Conservation (phyloP, 148 eudicot genomes). For the Gaultheria prostrata region DNA sequence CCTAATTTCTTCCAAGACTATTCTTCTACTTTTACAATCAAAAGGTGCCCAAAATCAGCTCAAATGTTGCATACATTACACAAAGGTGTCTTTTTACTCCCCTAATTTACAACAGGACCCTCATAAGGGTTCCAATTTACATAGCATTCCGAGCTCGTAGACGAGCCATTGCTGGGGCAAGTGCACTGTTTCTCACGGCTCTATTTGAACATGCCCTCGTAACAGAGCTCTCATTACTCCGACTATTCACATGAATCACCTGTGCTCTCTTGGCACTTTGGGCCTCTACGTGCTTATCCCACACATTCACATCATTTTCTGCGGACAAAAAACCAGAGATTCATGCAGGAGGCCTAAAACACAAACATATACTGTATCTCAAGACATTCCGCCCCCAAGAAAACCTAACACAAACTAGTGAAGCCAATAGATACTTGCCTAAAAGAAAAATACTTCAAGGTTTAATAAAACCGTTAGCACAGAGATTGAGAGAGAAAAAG, state of each 20-base stretch:
- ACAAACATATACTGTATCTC: conserved; percentile 1
- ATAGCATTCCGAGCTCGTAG: conserved; percentile 44
- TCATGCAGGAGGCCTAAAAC: conserved; percentile 1
- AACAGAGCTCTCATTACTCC: conserved; percentile 41
- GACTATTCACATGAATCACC: conserved; percentile 39
- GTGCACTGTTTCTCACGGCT: conserved; percentile 53
- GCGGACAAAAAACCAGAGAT: conserved; percentile 2
- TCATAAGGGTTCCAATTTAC: not conserved
- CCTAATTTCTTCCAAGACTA: not conserved
- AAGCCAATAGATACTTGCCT: not conserved
- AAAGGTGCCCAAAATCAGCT: not conserved
- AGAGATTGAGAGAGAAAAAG: not conserved
- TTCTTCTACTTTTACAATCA: not conserved
- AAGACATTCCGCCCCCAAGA: not conserved
- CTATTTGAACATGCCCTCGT: conserved; percentile 54
- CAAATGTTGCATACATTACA: conserved; percentile 2
- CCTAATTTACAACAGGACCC: not conserved
- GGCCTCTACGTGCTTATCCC: conserved; percentile 66
- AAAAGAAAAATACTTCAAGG: not conserved
- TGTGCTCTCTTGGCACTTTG: conserved; percentile 57
- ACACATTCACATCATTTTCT: conserved; percentile 33
- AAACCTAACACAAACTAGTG: not conserved
- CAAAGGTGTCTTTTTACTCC: not conserved
- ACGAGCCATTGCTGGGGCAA: conserved; percentile 69
- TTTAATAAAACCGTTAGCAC: not conserved